phyloP scores from a whole-genome alignment of 2,329 filamentous ascomycete genomes.

The Colletotrichum sublineola region DNA sequence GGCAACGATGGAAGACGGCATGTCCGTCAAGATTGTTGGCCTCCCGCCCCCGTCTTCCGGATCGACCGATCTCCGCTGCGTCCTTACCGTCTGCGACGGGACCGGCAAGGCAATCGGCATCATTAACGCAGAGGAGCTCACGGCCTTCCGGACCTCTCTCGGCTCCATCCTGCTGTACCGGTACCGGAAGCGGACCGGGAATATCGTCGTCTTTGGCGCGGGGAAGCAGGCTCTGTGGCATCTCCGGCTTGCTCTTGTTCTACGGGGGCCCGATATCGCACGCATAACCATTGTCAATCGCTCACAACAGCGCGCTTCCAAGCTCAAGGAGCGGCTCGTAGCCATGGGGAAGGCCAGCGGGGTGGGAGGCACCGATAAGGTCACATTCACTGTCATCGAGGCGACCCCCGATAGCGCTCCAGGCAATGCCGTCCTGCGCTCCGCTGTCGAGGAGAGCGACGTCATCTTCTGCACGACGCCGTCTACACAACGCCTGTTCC shows the following conservation, averaged over 20 bases:
- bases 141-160: constrained; percentile 77
- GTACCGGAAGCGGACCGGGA: constrained; percentile 43
- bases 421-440: constrained; percentile 38
- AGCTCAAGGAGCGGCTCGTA: constrained; percentile 41
- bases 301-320: constrained; percentile 38
- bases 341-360: constrained; percentile 43
- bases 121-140: constrained; percentile 76
- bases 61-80: constrained; percentile 60
- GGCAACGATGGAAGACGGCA: constrained; percentile 68
- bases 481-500: constrained; percentile 49
- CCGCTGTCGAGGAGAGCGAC: constrained; percentile 44
- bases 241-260: constrained; percentile 72
- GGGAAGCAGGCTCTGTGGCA: constrained; percentile 69
- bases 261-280: constrained; percentile 52
- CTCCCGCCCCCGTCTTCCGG: constrained; percentile 45
- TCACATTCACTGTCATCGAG: constrained; percentile 32
- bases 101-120: constrained; percentile 66
- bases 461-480: constrained; percentile 52
- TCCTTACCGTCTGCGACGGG: constrained; percentile 41
- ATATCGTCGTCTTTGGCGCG: constrained; percentile 46
- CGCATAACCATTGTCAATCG: constrained; percentile 53
- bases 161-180: constrained; percentile 46
- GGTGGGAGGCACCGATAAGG: constrained; percentile 17
- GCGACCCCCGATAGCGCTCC: constrained; percentile 39
- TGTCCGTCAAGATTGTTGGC: constrained; percentile 74